These are phyloP conservation scores for Cyberlindnera mycetangii DNA, from an alignment of 805 yeast genomes.

Conservation along the genomic window DNA sequence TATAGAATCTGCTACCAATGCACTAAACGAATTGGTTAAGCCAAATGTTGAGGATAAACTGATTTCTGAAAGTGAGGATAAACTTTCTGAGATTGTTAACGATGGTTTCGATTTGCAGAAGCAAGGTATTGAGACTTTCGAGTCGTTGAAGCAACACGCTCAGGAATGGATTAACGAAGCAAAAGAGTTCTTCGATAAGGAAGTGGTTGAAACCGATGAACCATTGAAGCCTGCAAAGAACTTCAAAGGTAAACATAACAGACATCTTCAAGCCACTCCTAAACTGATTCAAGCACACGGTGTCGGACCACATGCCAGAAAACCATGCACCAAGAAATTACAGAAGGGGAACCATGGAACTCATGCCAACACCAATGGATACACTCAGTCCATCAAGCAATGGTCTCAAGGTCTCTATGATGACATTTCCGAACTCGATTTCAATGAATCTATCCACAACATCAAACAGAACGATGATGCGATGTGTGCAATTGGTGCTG, in stretches of 20 bases:
- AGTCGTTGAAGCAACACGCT: slow-evolving; percentile 7
- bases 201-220: slow-evolving; percentile 3
- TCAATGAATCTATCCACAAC: slow-evolving; percentile 12
- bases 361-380: background rate
- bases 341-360: background rate
- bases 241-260: slow-evolving; percentile 3
- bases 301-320: slow-evolving; percentile 8
- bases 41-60: background rate
- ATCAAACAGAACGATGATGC: slow-evolving; percentile 13
- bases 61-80: slow-evolving; percentile 1
- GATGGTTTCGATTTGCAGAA: slow-evolving; percentile 2
- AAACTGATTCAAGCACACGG: background rate
- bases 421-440: slow-evolving; percentile 17
- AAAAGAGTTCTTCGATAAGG: slow-evolving; percentile 7
- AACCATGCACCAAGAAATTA: slow-evolving; percentile 6
- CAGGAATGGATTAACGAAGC: slow-evolving; percentile 6
- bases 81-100: background rate
- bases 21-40: slow-evolving; percentile 2
- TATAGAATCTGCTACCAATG: slow-evolving; percentile 12
- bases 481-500: slow-evolving; percentile 12
- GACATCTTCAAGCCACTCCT: background rate
- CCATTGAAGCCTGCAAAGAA: slow-evolving; percentile 4
- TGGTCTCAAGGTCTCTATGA: slow-evolving; percentile 15
- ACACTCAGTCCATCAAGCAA: slow-evolving; percentile 4
- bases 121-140: slow-evolving; percentile 4